Evolutionary conservation across 345 rosid species (phyloP), one percentile per base, ranked within the genome.

Genomic region (Citrus medica): DNA sequence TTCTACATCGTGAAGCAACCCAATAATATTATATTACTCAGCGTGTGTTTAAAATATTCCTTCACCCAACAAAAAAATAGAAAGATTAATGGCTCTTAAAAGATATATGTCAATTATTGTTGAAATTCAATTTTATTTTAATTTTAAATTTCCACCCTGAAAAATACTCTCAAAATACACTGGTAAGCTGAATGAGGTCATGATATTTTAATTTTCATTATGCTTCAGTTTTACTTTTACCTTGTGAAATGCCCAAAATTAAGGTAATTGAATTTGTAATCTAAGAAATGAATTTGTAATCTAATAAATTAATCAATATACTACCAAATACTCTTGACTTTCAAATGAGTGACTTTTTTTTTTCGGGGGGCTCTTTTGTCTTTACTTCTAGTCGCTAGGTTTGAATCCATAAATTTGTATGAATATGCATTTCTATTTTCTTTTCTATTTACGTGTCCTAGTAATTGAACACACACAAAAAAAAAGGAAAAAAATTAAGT

Each of bases 221-320:
- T 71, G 38, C 40, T 27, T 27, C 58, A 5, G 22, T 17, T 59
- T 42, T 69, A 21, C 61, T 53, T n/a, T 42, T 69, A 9, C 40
- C n/a, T 30, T 51, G 74, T 32, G 21, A 71, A 51, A 51, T 8
- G 7, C 1, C 27, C 32, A 13, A 28, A 4, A 40, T 40, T 40
- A 51, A 1, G 62, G 10, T 28, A 19, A 51, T 30, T 28, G 74
- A 51, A 51, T 51, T 53, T 71, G 62, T 60, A 71, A 71, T 51
- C 24, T 13, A 71, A 71, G 22, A 55, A 71, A 48, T 53, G 74
- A 51, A 51, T 51, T 53, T 71, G 62, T 60, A 71, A 71, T 51
- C 24, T 13, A 71, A 71, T 21, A 55, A 53, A 48, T 17, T 17
- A 53, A 53, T 53, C 58, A 53, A 53, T 46, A 46, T 46, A 46